Evolutionary conservation across 495 filamentous ascomycete species (phyloP), one percentile per base, ranked within the genome.

Genomic region (Tuber indicum): DNA sequence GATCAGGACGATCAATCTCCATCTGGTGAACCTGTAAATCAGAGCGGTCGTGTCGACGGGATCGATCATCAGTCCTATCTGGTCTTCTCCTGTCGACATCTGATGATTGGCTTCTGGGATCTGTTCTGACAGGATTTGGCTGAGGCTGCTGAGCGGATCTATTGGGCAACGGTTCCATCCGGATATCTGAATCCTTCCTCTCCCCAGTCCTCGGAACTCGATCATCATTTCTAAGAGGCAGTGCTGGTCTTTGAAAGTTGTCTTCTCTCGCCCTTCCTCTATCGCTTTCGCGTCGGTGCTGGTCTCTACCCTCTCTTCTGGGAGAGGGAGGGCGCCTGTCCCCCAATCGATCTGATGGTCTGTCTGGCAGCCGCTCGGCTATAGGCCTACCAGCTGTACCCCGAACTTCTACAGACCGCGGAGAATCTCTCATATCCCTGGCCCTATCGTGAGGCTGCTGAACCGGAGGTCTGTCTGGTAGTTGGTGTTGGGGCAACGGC

Each of bases 211-310:
- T 74, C 32, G 70, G 74, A n/a, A 66, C 79, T 1, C 80, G 72
- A 70, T 81, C 78, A 69, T 81, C 80, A 8, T 36, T 66, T 23
- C 78, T 71, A 7, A 74, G 71, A 14, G 78, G 10, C 84, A 74
- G 17, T 83, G 82, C 75, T 76, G 83, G 72, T 84, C 86, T 77
- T 81, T 86, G 72, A 80, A 76, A 58, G 79, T 83, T 74, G 43
- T 84, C 78, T 66, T 85, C 84, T 17, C 78, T 76, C 26, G 77
- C 69, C 72, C 81, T 46, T 26, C 79, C 75, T 76, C 80, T 79
- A 26, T 82, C 84, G 75, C 72, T 82, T 19, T 81, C 75, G 26
- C 73, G 77, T 71, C 76, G 76, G 43, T 85, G 84, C 52, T 71
- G 12, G 45, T 79, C 81, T 36, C 76, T 79, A 16, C 76, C 71